Percentiles rank a stretch among this genome's conserved stretches.
Evolutionary conservation across 1,284 basidiomycete species (phyloP).

Genomic region (Pseudozyma flocculosa): DNA sequence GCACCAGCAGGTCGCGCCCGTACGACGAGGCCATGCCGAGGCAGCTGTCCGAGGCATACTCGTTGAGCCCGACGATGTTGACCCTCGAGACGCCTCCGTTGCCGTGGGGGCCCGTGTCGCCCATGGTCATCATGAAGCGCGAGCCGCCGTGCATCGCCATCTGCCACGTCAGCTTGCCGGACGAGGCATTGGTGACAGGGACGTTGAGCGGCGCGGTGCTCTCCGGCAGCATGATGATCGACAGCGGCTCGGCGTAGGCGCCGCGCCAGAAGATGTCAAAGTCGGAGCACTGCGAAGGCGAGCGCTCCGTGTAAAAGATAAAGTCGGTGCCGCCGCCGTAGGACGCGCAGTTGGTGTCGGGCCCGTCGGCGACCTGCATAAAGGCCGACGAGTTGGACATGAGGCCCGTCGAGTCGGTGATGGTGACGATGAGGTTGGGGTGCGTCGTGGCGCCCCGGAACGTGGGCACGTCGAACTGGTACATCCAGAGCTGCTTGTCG

Average conservation of each 20-base stretch:
- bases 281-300: constrained; percentile 22
- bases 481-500: constrained; percentile 32
- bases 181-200: constrained; percentile 1
- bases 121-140: constrained; percentile 30
- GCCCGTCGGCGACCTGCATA: constrained; percentile 7
- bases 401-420: constrained; percentile 37
- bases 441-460: constrained; percentile 22
- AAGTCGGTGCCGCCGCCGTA: constrained; percentile 13
- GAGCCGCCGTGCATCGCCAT: constrained; percentile 27
- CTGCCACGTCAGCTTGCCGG: constrained; percentile 17
- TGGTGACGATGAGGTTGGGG: constrained; percentile 34
- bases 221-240: constrained; percentile 30
- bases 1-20: background rate
- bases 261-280: constrained; percentile 28
- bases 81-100: constrained; percentile 32
- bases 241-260: constrained; percentile 16
- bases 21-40: background rate
- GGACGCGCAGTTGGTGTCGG: constrained; percentile 10
- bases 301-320: constrained; percentile 20
- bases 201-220: constrained; percentile 29
- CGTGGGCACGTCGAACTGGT: constrained; percentile 30
- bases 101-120: constrained; percentile 13
- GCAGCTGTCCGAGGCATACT: constrained; percentile 28
- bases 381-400: constrained; percentile 43
- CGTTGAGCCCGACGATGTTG: constrained; percentile 29